phyloP scores from a whole-genome alignment of 1,284 basidiomycete species.

The Lignosus rhinocerotis region DNA sequence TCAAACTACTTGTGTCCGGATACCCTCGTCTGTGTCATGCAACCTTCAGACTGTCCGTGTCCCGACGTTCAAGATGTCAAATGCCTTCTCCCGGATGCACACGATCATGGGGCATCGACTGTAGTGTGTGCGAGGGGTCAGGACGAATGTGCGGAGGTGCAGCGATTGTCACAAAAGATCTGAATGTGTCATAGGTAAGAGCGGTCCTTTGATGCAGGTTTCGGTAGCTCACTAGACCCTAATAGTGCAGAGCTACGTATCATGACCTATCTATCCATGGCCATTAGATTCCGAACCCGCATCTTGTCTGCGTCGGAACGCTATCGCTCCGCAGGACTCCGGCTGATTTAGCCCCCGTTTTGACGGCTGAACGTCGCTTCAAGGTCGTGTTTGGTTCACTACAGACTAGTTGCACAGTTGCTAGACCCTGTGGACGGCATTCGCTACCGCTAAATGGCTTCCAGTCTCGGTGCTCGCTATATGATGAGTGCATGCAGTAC shows the following conservation, averaged over 20 bases:
- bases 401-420: neutral
- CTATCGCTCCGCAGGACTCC: neutral
- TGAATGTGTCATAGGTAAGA: conserved; percentile 26
- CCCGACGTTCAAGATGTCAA: conserved; percentile 44
- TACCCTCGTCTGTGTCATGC: conserved; percentile 41
- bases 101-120: conserved; percentile 37
- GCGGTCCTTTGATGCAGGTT: conserved; percentile 13
- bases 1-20: conserved; percentile 42
- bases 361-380: neutral
- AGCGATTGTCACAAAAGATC: conserved; percentile 35
- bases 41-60: conserved; percentile 44
- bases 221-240: neutral
- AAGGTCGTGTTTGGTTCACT: neutral
- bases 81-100: conserved; percentile 41
- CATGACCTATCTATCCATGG: neutral
- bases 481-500: neutral
- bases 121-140: conserved; percentile 42
- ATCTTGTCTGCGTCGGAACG: neutral
- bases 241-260: neutral
- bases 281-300: neutral
- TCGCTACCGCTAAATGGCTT: neutral
- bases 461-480: neutral
- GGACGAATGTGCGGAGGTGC: conserved; percentile 38
- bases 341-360: neutral
- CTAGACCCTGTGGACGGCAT: neutral